A percentile compares a stretch with the other conserved stretches of the same genome.
Conservation (phyloP, 345 rosid genomes). For the Combretum micranthum region DNA sequence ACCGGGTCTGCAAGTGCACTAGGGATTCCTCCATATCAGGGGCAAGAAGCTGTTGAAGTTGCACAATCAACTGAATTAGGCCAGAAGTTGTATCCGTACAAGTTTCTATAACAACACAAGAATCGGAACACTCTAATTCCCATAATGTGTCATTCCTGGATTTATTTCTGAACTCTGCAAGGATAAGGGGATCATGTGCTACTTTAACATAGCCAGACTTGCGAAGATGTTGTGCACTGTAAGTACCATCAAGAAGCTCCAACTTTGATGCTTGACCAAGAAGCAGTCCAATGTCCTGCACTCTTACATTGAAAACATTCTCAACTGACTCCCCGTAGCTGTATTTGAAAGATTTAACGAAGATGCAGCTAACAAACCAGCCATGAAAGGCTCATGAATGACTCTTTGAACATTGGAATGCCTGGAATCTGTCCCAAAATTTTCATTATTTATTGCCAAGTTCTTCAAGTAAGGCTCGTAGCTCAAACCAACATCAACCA, state of each 20-base stretch:
- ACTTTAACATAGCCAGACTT: conserved; percentile 71
- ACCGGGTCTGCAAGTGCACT: conserved; percentile 80
- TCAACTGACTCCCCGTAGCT: conserved; percentile 28
- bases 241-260: conserved; percentile 41
- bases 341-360: conserved; percentile 51
- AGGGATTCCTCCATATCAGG: conserved; percentile 88
- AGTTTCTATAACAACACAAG: conserved; percentile 60
- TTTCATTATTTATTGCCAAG: conserved; percentile 8
- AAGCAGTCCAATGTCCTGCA: conserved; percentile 87
- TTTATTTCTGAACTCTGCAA: conserved; percentile 54
- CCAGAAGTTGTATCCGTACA: conserved; percentile 84
- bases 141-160: conserved; percentile 52
- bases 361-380: conserved; percentile 87
- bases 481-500: conserved; percentile 85
- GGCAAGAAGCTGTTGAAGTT: conserved; percentile 77
- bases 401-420: conserved; percentile 27
- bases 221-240: conserved; percentile 55
- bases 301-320: conserved; percentile 50
- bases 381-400: conserved; percentile 34
- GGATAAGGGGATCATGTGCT: conserved; percentile 63
- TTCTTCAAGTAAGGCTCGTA: conserved; percentile 65
- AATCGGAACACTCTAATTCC: conserved; percentile 73
- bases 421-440: conserved; percentile 15
- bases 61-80: conserved; percentile 64
- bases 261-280: conserved; percentile 41